Conservation (phyloP, 106 monocot genomes). For the Hemerocallis citrina region DNA sequence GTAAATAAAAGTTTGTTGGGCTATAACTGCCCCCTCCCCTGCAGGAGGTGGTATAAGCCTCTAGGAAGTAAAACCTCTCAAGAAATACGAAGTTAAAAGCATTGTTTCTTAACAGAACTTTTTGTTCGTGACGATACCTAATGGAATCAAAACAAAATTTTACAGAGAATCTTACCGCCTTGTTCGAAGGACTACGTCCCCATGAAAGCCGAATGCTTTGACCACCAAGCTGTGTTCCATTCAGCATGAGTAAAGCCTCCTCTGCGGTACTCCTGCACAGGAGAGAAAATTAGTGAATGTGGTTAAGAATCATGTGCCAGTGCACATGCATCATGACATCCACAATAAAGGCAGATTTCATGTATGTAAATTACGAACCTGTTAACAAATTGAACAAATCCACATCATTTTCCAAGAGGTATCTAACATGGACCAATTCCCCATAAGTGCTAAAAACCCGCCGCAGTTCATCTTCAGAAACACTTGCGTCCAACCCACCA, state of each 20-base stretch:
- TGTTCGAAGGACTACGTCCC: slow-evolving; percentile 70
- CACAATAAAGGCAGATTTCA: neutral
- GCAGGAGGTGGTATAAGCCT: no score
- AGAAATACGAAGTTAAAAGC: neutral
- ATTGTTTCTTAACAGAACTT: neutral
- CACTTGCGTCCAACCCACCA: slow-evolving; percentile 38
- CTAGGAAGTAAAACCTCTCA: neutral
- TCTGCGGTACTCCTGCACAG: slow-evolving; percentile 71
- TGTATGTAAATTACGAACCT: slow-evolving; percentile 16
- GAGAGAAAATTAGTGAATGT: neutral
- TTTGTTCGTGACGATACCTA: no score
- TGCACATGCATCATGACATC: no score
- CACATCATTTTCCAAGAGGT: slow-evolving; percentile 45
- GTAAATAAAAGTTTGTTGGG: no score
- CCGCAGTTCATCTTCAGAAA: slow-evolving; percentile 28
- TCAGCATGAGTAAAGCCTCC: slow-evolving; percentile 54
- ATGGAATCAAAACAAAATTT: neutral
- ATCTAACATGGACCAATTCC: slow-evolving; percentile 45
- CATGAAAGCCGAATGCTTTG: slow-evolving; percentile 81
- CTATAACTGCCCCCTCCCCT: no score
- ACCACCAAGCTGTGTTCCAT: slow-evolving; percentile 52
- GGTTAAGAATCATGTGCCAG: no score
- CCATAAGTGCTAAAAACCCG: slow-evolving; percentile 44
- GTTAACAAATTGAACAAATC: slow-evolving; percentile 51
- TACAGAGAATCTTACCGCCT: slow-evolving; percentile 29